phyloP scores from a whole-genome alignment of 2,329 filamentous ascomycete genomes.

The Fusarium subglutinans region DNA sequence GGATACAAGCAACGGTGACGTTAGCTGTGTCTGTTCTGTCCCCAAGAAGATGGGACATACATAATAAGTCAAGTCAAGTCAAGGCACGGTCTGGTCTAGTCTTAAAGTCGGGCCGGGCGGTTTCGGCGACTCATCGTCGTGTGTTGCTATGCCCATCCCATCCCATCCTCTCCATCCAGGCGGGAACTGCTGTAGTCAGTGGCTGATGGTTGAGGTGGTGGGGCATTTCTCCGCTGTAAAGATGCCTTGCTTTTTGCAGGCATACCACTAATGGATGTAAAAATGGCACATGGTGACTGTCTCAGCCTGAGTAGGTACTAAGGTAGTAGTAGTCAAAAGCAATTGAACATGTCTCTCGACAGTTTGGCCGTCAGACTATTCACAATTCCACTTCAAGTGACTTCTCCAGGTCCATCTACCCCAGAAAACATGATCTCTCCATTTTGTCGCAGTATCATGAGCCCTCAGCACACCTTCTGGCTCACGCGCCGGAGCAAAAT shows the following conservation, averaged over 20 bases:
- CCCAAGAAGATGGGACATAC: not conserved
- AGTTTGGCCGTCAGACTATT: not conserved
- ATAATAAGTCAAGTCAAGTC: not conserved
- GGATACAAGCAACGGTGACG: conserved; percentile 35
- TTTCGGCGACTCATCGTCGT: conserved; percentile 42
- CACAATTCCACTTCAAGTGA: not conserved
- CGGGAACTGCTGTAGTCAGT: conserved; percentile 9
- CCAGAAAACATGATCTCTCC: not conserved
- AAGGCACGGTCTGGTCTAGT: conserved; percentile 1
- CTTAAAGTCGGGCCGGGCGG: conserved; percentile 39
- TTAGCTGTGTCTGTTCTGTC: conserved; percentile 27
- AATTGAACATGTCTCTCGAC: not conserved
- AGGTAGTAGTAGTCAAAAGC: not conserved
- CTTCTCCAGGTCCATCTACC: not conserved
- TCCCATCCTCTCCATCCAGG: not conserved
- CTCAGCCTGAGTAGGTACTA: not conserved
- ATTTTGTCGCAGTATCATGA: not conserved
- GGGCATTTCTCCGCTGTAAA: conserved; percentile 15
- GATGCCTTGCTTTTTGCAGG: conserved; percentile 28
- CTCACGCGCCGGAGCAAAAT: conserved; percentile 25
- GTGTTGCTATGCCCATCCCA: conserved; percentile 21
- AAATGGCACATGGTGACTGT: conserved; percentile 34
- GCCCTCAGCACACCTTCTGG: conserved; percentile 11
- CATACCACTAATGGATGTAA: not conserved
- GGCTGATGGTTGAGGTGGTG: conserved; percentile 4